These are phyloP conservation scores for Kandelia obovata DNA, from an alignment of 345 rosid species.

Conservation along the genomic window DNA sequence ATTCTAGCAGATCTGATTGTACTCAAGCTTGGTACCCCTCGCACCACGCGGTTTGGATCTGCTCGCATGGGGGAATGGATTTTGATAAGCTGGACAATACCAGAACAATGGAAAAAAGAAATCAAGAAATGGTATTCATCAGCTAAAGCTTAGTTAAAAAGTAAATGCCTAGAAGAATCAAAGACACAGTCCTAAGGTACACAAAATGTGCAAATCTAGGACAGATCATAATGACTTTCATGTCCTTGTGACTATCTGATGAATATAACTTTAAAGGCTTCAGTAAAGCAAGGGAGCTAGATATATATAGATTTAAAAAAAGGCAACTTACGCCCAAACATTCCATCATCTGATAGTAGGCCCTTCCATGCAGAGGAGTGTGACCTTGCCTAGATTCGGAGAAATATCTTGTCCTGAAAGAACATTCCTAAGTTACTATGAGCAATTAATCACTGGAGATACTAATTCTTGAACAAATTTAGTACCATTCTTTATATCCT, in stretches of 20 bases:
- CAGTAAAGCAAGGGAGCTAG: conserved; percentile 1
- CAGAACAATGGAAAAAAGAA: conserved; percentile 2
- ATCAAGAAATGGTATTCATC: conserved; percentile 1
- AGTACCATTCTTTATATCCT: conserved; percentile 91
- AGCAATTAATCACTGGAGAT: neutral
- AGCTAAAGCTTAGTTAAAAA: no score
- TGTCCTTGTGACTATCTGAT: neutral
- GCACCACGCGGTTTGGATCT: conserved; percentile 63
- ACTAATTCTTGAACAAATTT: neutral
- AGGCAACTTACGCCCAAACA: conserved; percentile 77
- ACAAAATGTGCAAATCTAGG: neutral
- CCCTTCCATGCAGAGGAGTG: conserved; percentile 96
- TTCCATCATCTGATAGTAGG: conserved; percentile 99
- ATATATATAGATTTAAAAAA: conserved; percentile 3
- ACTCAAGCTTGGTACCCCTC: conserved; percentile 61
- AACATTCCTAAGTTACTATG: neutral
- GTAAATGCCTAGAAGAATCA: no score
- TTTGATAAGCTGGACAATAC: conserved; percentile 63
- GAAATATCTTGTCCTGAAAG: conserved; percentile 90
- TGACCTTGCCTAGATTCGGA: conserved; percentile 96
- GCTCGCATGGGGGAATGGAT: conserved; percentile 95
- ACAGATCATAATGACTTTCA: neutral
- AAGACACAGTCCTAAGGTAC: no score
- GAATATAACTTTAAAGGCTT: neutral
- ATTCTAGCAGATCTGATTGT: conserved; percentile 70